Base-by-base conservation (phyloP, 192 early-diverging fungal species). In the Oehlia diaphana region DNA sequence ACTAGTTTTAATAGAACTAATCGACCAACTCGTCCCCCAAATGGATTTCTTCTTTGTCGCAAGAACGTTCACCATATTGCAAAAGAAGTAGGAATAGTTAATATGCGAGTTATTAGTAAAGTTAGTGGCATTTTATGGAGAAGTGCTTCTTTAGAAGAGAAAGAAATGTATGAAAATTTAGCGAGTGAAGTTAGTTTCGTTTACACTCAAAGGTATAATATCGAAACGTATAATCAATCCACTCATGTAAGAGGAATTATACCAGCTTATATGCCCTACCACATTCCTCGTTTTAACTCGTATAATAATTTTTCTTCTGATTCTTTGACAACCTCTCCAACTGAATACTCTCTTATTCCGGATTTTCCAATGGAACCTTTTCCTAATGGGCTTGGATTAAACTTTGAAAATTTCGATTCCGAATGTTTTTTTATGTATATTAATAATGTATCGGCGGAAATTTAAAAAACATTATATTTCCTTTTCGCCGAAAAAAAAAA, bases 31-130 rank as follows among this genome's bases (percentile, higher is more conserved):
- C 67, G 67, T 8, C 67, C 67, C 3, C 23, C 37, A 2, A 69
- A 69, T 33, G n/a, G 14, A 12, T 69, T 69, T 12, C 37, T 69
- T 8, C 19, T 69, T 19, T 69, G 28, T 2, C 28, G 67, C 6
- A 69, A 69, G 8, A 69, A 69, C 3, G 67, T 69, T 26, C 14
- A 58, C 16, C 14, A 21, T 19, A 58, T 58, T 5, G 67, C 67
- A 33, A 39, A 69, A 35, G 67, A 69, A 31, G 26, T 69, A 19
- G 67, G 37, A 31, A 31, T 31, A 16, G 31, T n/a, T 26, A 69
- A 69, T 28, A 69, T 69, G 67, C 31, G 67, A 19, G 67, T 69
- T 19, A 28, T 69, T 39, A 69, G 67, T n/a, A 69, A 69, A 69
- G 67, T 28, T 8, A 31, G 26, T 39, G 28, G 31, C 1, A 28